phyloP scores from a whole-genome alignment of 495 filamentous ascomycete genomes.

The Podospora fimiseda region DNA sequence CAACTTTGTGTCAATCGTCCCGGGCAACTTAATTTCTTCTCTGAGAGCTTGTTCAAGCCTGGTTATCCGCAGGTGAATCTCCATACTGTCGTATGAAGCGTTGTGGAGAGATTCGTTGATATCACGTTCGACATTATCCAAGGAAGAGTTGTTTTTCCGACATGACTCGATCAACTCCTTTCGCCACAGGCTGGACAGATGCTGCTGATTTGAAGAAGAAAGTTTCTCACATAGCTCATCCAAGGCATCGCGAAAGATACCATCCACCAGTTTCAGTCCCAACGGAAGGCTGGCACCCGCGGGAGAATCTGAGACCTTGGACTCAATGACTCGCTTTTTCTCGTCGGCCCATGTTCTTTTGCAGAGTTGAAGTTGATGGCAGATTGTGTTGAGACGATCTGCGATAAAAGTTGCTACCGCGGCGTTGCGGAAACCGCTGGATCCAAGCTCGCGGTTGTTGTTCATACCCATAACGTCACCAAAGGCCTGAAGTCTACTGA shows the following conservation, averaged over 20 bases:
- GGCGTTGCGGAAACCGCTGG: background rate
- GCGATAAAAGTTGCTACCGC: background rate
- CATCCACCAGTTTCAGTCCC: background rate
- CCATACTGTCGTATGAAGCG: background rate
- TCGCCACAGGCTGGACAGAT: background rate
- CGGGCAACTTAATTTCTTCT: background rate
- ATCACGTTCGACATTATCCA: background rate
- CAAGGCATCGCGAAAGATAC: background rate
- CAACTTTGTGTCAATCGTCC: background rate
- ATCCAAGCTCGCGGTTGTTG: background rate
- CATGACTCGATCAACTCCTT: background rate
- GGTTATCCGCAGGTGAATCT: background rate
- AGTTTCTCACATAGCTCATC: background rate
- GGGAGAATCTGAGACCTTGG: too few species aligned
- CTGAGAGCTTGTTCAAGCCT: background rate
- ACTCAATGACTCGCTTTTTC: background rate
- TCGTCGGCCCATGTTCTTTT: too few species aligned
- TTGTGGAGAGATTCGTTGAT: background rate
- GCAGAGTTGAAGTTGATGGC: background rate
- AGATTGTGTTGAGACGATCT: background rate
- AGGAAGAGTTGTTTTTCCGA: background rate
- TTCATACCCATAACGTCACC: background rate
- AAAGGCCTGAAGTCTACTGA: background rate
- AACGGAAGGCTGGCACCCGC: background rate
- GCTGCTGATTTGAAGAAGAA: background rate